Conservation (phyloP, 129 eudicot species). For the Escallonia herrerae region DNA sequence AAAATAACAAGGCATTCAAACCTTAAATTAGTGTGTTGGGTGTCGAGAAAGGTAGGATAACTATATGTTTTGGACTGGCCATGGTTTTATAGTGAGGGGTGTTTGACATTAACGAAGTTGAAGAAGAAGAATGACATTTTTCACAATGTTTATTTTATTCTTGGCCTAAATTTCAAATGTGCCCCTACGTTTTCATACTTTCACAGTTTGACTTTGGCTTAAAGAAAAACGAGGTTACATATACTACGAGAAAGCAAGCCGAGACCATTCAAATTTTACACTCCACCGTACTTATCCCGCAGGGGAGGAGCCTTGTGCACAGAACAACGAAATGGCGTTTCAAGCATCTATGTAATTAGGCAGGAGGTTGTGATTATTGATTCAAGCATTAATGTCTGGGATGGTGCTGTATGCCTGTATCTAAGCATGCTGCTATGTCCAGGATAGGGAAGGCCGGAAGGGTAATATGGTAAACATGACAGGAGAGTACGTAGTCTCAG, state of each 20-base stretch:
- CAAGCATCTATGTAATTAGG: too few relatives aligned
- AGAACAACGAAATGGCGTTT: too few relatives aligned
- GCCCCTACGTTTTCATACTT: neutral
- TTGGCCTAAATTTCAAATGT: neutral
- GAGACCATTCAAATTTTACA: neutral
- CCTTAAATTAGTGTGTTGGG: neutral
- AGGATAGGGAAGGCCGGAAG: neutral
- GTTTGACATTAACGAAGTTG: constrained; percentile 16
- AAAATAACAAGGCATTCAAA: neutral
- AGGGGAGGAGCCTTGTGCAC: too few relatives aligned
- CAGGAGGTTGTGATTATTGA: neutral
- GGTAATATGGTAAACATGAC: neutral
- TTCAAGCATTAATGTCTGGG: neutral
- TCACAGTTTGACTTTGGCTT: neutral
- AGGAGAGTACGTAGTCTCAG: neutral
- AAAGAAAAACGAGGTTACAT: neutral
- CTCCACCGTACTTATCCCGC: neutral
- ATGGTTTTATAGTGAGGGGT: neutral
- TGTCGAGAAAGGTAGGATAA: neutral
- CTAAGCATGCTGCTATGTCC: neutral
- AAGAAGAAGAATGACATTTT: neutral
- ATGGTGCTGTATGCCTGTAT: neutral
- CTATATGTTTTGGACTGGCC: neutral
- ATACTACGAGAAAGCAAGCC: too few relatives aligned
- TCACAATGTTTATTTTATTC: neutral